Evolutionary conservation across 768 basidiomycete species (phyloP), one percentile per base, ranked within the genome.

Genomic region (Tephrocybe sp.): DNA sequence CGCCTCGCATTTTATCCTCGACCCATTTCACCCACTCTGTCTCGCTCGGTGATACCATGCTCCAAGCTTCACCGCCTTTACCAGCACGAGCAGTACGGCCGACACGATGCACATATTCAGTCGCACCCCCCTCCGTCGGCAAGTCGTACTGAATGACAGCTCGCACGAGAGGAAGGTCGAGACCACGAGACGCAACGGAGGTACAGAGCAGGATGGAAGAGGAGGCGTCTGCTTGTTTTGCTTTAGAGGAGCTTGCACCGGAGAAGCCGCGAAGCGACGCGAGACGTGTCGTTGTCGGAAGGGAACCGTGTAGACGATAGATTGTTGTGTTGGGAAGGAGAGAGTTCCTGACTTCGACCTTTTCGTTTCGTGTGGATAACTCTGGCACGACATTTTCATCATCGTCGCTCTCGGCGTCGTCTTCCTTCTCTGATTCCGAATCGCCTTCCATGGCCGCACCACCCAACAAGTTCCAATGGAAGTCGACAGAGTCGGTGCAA

Each of bases 401-500:
- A 21, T 60, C 66, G 13, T 60, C 61, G 22, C 41, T 60, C 29
- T 64, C 63, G n/a, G 47, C 63, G 11, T 67, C 69, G 7, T 55
- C 47, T 29, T 40, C 52, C 23, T 19, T 52, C 64, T 25, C 57
- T 7, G 61, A 56, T 16, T 64, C 54, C 7, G 57, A 61, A 12
- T 58, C 60, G 13, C 54, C 69, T 7, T 75, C 80, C 88, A 95
- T 94, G 4, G 68, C 60, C 16, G 90, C 73, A 4, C 83, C 80
- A 0, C 85, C 87, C 1, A 98, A 68, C 18, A 97, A 71, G 42
- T 77, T 80, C 91, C 92, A 98, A 62, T 95, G 93, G 61, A 92
- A 97, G 65, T 99, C 95, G 15, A 99, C 97, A 2, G 97, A 94
- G 67, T 97, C 95, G 4, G 94, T 98, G 60, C 93, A 97, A 57